Percentiles rank a stretch among this genome's conserved stretches.
These are phyloP conservation scores for Russula ochroleuca DNA, from an alignment of 768 basidiomycete species.

Conservation along the genomic window DNA sequence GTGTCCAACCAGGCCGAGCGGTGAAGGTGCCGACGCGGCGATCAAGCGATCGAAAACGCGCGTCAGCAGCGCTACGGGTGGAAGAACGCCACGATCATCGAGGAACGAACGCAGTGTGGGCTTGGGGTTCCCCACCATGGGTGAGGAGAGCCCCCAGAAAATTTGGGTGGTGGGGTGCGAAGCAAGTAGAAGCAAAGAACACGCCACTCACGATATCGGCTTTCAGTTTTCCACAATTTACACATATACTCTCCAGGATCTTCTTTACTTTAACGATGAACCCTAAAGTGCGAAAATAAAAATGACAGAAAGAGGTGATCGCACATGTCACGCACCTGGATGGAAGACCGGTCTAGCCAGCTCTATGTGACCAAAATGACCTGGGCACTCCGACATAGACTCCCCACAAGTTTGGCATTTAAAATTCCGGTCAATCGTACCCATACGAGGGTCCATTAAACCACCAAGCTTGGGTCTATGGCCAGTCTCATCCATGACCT, in stretches of 20 bases:
- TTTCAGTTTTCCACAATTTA: constrained; percentile 97
- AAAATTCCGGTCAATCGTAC: constrained; percentile 95
- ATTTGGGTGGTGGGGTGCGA: constrained; percentile 89
- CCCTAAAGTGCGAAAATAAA: constrained; percentile 42
- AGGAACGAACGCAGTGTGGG: constrained; percentile 76
- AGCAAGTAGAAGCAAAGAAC: constrained; percentile 83
- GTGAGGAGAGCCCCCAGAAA: constrained; percentile 98
- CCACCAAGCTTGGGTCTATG: constrained; percentile 90
- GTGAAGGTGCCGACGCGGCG: constrained; percentile 72
- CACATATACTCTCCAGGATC: constrained; percentile 97
- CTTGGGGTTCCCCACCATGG: constrained; percentile 88
- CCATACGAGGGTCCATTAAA: constrained; percentile 97
- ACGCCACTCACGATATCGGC: constrained; percentile 90
- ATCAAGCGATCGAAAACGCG: constrained; percentile 95
- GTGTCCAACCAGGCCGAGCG: constrained; percentile 79
- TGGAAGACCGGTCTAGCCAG: constrained; percentile 96
- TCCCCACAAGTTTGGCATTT: constrained; percentile 99
- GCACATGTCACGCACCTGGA: constrained; percentile 58
- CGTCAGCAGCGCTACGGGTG: constrained; percentile 67
- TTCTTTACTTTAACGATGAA: constrained; percentile 99
- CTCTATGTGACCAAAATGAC: constrained; percentile 99
- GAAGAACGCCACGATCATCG: constrained; percentile 82
- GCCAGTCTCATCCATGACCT: constrained; percentile 94
- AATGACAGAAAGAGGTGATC: neutral
- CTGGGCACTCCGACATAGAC: constrained; percentile 99